Conservation (phyloP, 2,329 filamentous ascomycete genomes). For the Paecilomyces sp. region DNA sequence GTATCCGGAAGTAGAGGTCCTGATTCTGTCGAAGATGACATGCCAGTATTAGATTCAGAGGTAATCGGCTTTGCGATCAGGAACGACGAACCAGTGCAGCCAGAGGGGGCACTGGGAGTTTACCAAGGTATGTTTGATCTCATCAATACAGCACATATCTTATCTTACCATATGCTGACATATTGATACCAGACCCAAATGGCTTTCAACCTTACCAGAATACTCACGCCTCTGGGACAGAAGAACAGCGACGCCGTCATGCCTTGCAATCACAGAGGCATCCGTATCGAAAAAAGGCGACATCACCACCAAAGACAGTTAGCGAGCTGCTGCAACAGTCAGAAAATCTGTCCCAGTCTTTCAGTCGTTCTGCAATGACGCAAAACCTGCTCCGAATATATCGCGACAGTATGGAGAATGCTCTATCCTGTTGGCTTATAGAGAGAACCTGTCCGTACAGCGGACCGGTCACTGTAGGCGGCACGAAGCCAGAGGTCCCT, state of each 20-base stretch:
- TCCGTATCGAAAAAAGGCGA: neutral
- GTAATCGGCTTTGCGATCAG: neutral
- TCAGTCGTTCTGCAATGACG: conserved; percentile 29
- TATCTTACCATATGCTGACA: neutral
- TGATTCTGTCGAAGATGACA: neutral
- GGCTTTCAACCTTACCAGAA: neutral
- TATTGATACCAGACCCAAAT: neutral
- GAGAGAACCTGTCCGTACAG: conserved; percentile 40
- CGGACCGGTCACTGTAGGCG: conserved; percentile 14
- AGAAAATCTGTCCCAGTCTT: conserved; percentile 23
- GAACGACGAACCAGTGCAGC: conserved; percentile 2
- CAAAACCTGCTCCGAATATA: conserved; percentile 37
- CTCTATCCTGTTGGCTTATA: conserved; percentile 37
- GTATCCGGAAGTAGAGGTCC: neutral
- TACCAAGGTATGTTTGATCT: neutral
- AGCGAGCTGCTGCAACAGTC: conserved; percentile 2
- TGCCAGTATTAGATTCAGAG: neutral
- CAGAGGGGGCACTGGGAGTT: neutral
- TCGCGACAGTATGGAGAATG: conserved; percentile 39
- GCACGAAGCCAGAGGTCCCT: neutral
- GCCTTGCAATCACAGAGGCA: neutral
- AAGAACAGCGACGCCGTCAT: neutral
- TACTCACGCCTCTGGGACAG: neutral
- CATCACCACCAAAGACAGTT: neutral
- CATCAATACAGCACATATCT: neutral